These are phyloP conservation scores for Drechslerella coelobrocha DNA, from an alignment of 2,329 filamentous ascomycete genomes.

Conservation along the genomic window DNA sequence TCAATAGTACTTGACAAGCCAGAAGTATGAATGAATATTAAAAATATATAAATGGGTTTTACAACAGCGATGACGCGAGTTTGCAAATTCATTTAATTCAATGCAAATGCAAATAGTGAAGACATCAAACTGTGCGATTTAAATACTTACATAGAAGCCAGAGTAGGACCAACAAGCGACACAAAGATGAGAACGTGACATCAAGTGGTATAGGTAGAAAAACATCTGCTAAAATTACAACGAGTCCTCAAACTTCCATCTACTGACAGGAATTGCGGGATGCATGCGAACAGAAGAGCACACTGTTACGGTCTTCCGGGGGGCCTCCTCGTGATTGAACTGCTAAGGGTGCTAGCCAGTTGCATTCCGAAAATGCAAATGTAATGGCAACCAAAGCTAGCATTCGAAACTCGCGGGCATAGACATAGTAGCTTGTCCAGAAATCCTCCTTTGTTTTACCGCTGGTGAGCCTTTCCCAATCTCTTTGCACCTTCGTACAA, in stretches of 20 bases:
- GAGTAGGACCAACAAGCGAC: background rate
- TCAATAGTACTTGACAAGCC: too few relatives aligned
- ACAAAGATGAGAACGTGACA: slow-evolving; percentile 6
- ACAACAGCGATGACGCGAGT: too few relatives aligned
- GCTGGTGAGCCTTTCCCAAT: slow-evolving; percentile 81
- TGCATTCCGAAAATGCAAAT: background rate
- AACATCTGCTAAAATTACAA: slow-evolving; percentile 47
- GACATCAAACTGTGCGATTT: slow-evolving; percentile 13
- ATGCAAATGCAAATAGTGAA: background rate
- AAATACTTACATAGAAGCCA: slow-evolving; percentile 36
- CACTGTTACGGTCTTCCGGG: background rate
- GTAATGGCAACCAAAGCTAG: background rate
- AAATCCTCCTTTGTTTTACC: slow-evolving; percentile 32
- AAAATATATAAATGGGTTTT: too few relatives aligned
- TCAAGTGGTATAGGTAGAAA: slow-evolving; percentile 4
- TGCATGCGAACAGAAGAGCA: background rate
- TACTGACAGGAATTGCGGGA: slow-evolving; percentile 13
- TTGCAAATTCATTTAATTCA: background rate
- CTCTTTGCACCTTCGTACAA: slow-evolving; percentile 85
- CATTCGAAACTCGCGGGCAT: background rate
- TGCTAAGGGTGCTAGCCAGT: background rate
- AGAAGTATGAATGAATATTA: too few relatives aligned
- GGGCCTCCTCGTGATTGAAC: background rate
- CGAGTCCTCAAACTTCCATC: background rate
- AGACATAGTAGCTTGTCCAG: too few relatives aligned